These are phyloP conservation scores for Alternaria brassicicola DNA, from an alignment of 2,329 filamentous ascomycete species.

Conservation along the genomic window DNA sequence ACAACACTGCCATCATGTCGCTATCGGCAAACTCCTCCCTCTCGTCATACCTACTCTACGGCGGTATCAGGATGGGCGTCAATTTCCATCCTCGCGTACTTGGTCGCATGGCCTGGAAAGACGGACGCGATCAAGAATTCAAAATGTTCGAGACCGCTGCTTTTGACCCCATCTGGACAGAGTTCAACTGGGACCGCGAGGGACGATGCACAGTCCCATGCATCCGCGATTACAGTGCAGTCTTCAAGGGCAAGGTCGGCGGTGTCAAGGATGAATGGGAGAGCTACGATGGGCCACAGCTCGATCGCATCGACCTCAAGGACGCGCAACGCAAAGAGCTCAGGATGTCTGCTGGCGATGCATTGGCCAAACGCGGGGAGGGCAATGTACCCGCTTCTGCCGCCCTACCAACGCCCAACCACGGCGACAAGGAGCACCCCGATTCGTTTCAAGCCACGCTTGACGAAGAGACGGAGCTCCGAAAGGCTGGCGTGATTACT, in stretches of 20 bases:
- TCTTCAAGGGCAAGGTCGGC: slow-evolving; percentile 57
- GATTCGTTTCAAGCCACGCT: slow-evolving; percentile 51
- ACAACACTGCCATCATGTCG: slow-evolving; percentile 64
- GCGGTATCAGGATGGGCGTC: slow-evolving; percentile 63
- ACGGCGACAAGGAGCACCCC: slow-evolving; percentile 33
- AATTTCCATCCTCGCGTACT: slow-evolving; percentile 64
- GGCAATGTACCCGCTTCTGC: slow-evolving; percentile 38
- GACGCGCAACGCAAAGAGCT: slow-evolving; percentile 38
- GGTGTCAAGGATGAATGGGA: slow-evolving; percentile 60
- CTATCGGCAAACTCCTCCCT: slow-evolving; percentile 62
- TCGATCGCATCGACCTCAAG: slow-evolving; percentile 45
- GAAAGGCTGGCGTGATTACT: slow-evolving; percentile 49
- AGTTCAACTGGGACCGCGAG: slow-evolving; percentile 61
- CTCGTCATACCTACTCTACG: slow-evolving; percentile 61
- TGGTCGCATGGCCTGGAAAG: slow-evolving; percentile 63
- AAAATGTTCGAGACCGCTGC: slow-evolving; percentile 64
- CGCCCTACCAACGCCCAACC: slow-evolving; percentile 31
- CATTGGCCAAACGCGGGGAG: slow-evolving; percentile 23
- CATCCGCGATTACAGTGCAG: slow-evolving; percentile 59
- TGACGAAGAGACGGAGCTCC: slow-evolving; percentile 50
- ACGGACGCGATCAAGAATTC: slow-evolving; percentile 60
- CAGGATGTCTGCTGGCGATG: slow-evolving; percentile 5
- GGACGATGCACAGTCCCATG: slow-evolving; percentile 62
- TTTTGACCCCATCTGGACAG: slow-evolving; percentile 64
- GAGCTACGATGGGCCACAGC: slow-evolving; percentile 55